Evolutionary conservation across 2,329 filamentous ascomycete genomes (phyloP).

Genomic region (Colletotrichum sp.): DNA sequence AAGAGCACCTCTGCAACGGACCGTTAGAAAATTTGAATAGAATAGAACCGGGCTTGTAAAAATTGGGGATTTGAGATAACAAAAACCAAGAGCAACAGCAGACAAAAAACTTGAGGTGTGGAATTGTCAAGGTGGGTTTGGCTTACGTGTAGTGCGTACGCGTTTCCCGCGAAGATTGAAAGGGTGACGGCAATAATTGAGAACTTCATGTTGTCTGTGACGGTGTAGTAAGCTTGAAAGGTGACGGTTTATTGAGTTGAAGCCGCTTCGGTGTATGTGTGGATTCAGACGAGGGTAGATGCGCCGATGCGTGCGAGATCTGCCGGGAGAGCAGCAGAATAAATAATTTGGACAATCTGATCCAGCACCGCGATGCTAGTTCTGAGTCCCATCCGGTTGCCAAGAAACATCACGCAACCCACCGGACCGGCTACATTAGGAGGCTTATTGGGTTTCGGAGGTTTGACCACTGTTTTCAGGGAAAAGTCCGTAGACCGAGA

Average conservation of each 20-base stretch:
- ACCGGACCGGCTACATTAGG: background rate
- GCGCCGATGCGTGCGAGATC: background rate
- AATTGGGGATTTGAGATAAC: background rate
- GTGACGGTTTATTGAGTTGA: background rate
- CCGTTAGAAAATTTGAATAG: background rate
- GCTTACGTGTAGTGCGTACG: background rate
- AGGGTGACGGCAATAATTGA: background rate
- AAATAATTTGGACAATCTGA: background rate
- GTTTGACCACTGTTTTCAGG: background rate
- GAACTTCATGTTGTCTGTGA: background rate
- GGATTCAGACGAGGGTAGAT: background rate
- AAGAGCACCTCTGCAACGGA: background rate
- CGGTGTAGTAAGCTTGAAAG: background rate
- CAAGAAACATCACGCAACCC: background rate
- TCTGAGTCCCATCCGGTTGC: background rate
- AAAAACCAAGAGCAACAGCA: background rate
- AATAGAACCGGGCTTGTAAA: background rate
- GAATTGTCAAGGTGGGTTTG: background rate
- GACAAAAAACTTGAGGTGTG: background rate
- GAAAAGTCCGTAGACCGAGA: background rate
- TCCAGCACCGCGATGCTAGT: background rate
- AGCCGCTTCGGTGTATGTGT: background rate
- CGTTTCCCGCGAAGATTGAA: background rate
- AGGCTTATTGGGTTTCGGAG: background rate
- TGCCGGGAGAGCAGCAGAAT: background rate